These are phyloP conservation scores for Plasmodium gaboni DNA, from an alignment of 169 alveolate species.

Conservation along the genomic window DNA sequence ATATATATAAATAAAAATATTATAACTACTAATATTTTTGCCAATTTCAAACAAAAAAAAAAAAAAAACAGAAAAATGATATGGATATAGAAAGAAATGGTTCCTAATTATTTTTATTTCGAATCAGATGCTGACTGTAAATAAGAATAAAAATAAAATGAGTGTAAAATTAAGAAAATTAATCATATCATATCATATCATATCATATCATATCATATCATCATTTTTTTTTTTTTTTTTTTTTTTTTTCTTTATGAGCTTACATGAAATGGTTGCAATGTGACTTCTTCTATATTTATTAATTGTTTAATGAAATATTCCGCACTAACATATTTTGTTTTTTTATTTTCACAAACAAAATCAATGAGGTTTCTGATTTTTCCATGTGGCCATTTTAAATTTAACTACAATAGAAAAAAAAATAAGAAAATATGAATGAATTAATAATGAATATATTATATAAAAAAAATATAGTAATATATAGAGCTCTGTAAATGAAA, in stretches of 20 bases:
- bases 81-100: background rate
- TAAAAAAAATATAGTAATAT: slow-evolving; percentile 5
- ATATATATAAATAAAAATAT: background rate
- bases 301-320: slow-evolving; percentile 74
- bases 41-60: slow-evolving; percentile 15
- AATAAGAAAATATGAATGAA: background rate
- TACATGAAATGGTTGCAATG: slow-evolving; percentile 73
- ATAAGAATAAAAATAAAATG: background rate
- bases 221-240: background rate
- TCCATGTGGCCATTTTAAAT: slow-evolving; percentile 77
- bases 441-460: background rate
- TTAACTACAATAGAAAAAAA: slow-evolving; percentile 38
- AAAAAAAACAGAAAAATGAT: slow-evolving; percentile 9
- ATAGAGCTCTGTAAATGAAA: background rate
- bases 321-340: slow-evolving; percentile 74
- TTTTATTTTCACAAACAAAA: slow-evolving; percentile 74
- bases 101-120: slow-evolving; percentile 30
- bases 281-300: slow-evolving; percentile 75
- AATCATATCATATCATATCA: no score
- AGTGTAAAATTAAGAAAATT: no score
- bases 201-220: no score
- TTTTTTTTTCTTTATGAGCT: background rate
- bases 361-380: slow-evolving; percentile 67
- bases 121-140: slow-evolving; percentile 49
- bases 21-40: slow-evolving; percentile 3